These are phyloP conservation scores for Eucalyptus decipiens DNA, from an alignment of 345 rosid genomes.

Conservation along the genomic window DNA sequence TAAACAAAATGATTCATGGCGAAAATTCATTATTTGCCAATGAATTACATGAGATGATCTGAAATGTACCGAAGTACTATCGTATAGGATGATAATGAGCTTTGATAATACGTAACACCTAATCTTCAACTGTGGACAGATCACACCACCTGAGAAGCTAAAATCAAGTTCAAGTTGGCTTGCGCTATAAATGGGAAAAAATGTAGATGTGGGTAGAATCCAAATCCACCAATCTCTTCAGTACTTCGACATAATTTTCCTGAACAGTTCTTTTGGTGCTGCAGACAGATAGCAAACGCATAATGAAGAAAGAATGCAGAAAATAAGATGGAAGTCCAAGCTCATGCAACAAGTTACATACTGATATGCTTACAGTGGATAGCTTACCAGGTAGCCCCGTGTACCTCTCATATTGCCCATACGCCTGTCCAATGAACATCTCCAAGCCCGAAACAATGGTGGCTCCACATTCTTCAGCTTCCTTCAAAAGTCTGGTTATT, in stretches of 20 bases:
- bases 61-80: neutral
- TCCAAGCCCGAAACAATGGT: conserved; percentile 58
- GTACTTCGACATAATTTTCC: conserved; percentile 51
- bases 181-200: neutral
- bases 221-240: neutral
- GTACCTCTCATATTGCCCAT: conserved; percentile 70
- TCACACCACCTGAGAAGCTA: neutral
- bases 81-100: neutral
- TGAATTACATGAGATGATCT: neutral
- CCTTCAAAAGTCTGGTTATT: conserved; percentile 71
- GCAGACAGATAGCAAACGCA: conserved; percentile 1
- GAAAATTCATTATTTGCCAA: neutral
- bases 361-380: neutral
- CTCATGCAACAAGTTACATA: neutral
- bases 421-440: conserved; percentile 95
- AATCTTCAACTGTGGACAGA: neutral
- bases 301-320: neutral
- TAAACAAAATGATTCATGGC: neutral
- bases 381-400: conserved; percentile 27
- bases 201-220: neutral
- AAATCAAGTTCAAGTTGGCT: neutral
- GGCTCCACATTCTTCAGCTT: conserved; percentile 82
- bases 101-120: neutral
- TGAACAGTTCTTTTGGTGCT: conserved; percentile 81
- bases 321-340: neutral